Base-by-base conservation (phyloP, 2,329 filamentous ascomycete species). In the Aspergillus phoenicis region DNA sequence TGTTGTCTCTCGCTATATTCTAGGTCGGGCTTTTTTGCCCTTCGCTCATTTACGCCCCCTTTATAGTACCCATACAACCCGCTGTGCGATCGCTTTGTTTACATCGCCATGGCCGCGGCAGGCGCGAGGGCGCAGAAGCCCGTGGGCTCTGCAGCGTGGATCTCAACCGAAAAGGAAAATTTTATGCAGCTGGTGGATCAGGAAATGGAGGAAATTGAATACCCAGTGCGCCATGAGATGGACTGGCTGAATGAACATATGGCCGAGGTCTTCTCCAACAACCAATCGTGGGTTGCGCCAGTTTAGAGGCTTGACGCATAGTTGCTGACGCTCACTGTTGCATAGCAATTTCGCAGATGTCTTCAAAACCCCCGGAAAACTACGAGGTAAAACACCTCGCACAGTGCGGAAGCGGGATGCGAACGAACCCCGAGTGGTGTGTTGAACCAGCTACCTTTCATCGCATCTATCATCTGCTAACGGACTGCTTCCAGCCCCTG, bases 171-270 rank as follows among this genome's bases (percentile, higher is more conserved):
- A 81, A 87, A 93, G 69, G 85, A 89, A 47, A 90, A 93, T 71
- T 89, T 91, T 13, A 81, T 87, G 58, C 85, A 91, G 66, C 88
- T 97, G 64, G 85, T 90, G 15, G 84, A 89, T 51, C 86, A 92
- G 59, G 95, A 98, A 76, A 85, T 91, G 58, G 94, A 98, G 68
- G 96, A 99, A 79, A 96, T 98, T 73, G 87, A 91, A 47, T 98
- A 91, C 79, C 92, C 93, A 30, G 93, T 91, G 64, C 87, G 91
- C 61, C 96, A 98, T 78, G 95, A 99, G 76, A 82, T 98, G 72
- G 93, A 98, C 75, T 99, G 95, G 95, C 83, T 99, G 70, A 98
- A 99, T 73, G 95, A 98, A 80, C 95, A 99, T 77, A 97, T 99
- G 94, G 87, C 87, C 53, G 92, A 96, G 65, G 91, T 99, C 71